Evolutionary conservation across 768 basidiomycete species (phyloP).

Genomic region (Lanmaoa pseudosensibilis): DNA sequence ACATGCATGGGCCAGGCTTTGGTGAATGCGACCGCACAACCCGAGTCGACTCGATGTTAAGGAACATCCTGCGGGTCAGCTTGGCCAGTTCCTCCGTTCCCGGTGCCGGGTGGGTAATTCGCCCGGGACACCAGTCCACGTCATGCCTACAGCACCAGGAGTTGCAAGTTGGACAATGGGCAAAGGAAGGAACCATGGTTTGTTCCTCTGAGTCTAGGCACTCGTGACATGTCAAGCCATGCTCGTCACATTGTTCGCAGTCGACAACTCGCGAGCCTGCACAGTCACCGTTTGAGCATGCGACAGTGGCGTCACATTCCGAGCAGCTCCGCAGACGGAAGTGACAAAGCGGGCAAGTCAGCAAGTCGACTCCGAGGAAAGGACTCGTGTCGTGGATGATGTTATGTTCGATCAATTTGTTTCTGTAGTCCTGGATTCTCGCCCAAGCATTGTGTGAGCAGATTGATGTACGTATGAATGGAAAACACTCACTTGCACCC

Average conservation of each 20-base stretch:
- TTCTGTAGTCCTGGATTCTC: neutral
- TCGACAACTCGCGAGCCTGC: neutral
- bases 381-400: neutral
- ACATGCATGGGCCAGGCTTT: neutral
- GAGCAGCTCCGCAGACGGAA: neutral
- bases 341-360: slow-evolving; percentile 5
- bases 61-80: accelerated
- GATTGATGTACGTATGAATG: no score
- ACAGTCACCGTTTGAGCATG: neutral
- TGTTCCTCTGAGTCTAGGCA: neutral
- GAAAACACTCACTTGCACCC: neutral
- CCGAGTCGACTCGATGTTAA: neutral
- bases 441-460: neutral
- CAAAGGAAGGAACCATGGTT: neutral
- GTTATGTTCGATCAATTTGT: neutral
- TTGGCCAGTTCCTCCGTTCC: neutral
- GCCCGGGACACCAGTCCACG: neutral
- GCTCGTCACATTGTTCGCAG: neutral
- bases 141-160: neutral
- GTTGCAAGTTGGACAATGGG: neutral
- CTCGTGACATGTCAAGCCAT: neutral
- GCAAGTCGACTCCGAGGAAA: neutral
- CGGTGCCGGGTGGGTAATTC: neutral
- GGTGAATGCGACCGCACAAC: neutral
- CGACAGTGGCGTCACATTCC: neutral